These are phyloP conservation scores for Cyphellophora europaea DNA, from an alignment of 2,329 filamentous ascomycete genomes.

Conservation along the genomic window DNA sequence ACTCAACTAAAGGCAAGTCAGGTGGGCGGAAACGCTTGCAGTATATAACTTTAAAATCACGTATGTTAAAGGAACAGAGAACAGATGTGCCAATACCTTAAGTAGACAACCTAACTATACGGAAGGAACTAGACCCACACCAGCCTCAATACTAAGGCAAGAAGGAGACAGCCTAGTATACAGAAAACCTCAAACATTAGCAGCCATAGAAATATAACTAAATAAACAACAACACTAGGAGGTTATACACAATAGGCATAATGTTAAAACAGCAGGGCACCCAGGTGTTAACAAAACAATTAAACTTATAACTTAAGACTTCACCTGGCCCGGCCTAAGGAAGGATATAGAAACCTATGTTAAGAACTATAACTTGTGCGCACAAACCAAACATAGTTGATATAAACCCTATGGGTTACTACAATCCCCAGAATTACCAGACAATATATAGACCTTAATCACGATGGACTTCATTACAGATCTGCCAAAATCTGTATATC, in stretches of 20 bases:
- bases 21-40: conserved; percentile 19
- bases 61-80: conserved; percentile 11
- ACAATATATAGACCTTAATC: conserved; percentile 3
- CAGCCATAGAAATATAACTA: no score
- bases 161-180: no score
- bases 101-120: no score
- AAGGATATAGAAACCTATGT: conserved; percentile 4
- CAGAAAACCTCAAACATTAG: no score
- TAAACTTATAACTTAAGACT: conserved; percentile 2
- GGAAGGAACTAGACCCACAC: no score
- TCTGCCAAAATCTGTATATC: background rate
- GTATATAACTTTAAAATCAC: conserved; percentile 20
- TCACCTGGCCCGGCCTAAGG: conserved; percentile 2
- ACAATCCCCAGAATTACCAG: background rate
- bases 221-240: no score
- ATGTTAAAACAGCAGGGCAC: conserved; percentile 5
- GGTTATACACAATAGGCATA: no score
- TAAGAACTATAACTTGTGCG: conserved; percentile 6
- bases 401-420: conserved; percentile 5
- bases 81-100: no score
- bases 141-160: no score
- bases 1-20: conserved; percentile 19
- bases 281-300: conserved; percentile 2
- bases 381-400: conserved; percentile 2
- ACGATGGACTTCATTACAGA: conserved; percentile 7